A percentile compares a stretch with the other conserved stretches of the same genome.
These are phyloP conservation scores for Citrullus colocynthis DNA, from an alignment of 306 rosid species.

Conservation along the genomic window DNA sequence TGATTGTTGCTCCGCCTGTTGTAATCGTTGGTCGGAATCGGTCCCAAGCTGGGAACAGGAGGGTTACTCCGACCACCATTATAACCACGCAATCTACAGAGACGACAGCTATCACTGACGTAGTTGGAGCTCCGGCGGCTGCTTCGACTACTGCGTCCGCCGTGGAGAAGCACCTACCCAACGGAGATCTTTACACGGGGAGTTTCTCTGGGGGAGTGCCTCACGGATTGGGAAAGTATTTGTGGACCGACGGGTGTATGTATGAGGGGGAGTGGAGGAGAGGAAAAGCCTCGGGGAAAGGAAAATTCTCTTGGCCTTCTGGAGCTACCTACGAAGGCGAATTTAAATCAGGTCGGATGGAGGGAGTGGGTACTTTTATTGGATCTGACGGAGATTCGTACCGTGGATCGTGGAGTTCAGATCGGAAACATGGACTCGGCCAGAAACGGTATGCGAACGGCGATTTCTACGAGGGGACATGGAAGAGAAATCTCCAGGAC, in stretches of 20 bases:
- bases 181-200: conserved; percentile 86
- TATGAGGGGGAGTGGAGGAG: conserved; percentile 85
- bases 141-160: background rate
- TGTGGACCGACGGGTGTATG: conserved; percentile 90
- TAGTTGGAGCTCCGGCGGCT: background rate
- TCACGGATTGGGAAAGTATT: conserved; percentile 74
- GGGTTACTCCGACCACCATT: conserved; percentile 53
- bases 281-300: conserved; percentile 84
- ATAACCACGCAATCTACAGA: conserved; percentile 8
- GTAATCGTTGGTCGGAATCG: conserved; percentile 33
- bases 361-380: conserved; percentile 60
- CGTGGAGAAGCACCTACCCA: conserved; percentile 34
- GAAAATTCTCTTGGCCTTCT: conserved; percentile 87
- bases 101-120: background rate
- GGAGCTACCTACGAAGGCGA: conserved; percentile 88
- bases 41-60: conserved; percentile 46
- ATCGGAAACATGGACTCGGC: conserved; percentile 69
- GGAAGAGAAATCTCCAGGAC: conserved; percentile 68
- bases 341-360: conserved; percentile 85
- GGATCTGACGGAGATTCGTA: conserved; percentile 77
- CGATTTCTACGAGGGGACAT: conserved; percentile 64
- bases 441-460: conserved; percentile 71
- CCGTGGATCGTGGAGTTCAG: conserved; percentile 71
- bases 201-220: conserved; percentile 57
- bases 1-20: conserved; percentile 21